Conservation (phyloP, 345 rosid genomes). For the Dipteronia sinensis region DNA sequence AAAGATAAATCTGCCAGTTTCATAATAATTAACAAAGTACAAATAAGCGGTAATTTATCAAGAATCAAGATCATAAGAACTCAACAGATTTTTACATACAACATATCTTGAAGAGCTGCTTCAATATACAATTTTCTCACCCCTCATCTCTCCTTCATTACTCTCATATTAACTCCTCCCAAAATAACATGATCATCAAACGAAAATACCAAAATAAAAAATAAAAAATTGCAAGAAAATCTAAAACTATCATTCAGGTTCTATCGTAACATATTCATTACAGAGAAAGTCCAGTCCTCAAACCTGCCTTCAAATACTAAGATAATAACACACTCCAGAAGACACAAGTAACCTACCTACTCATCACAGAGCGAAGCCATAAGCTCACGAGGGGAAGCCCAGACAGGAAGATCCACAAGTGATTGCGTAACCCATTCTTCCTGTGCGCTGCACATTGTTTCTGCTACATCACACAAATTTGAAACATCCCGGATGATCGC, state of each 20-base stretch:
- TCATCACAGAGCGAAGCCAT: constrained; percentile 68
- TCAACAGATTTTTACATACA: not conserved
- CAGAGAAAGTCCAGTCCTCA: not conserved
- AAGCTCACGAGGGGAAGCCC: constrained; percentile 71
- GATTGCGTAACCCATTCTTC: constrained; percentile 47
- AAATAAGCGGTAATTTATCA: no score
- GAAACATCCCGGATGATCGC: constrained; percentile 50
- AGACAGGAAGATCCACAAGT: constrained; percentile 59
- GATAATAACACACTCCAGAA: not conserved
- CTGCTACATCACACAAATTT: constrained; percentile 65
- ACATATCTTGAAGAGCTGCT: not conserved
- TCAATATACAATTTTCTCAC: constrained; percentile 1
- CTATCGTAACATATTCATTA: not conserved
- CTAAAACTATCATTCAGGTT: not conserved
- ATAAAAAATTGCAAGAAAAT: not conserved
- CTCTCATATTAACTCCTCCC: not conserved
- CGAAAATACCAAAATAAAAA: not conserved
- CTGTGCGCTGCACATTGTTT: constrained; percentile 53
- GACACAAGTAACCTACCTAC: constrained; percentile 24
- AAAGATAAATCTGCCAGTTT: no score
- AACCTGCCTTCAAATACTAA: constrained; percentile 1
- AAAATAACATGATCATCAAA: not conserved
- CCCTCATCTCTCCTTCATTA: not conserved
- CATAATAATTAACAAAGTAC: no score
- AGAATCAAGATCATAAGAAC: not conserved